Evolutionary conservation across 768 basidiomycete genomes (phyloP), one percentile per base, ranked within the genome.

Genomic region (Filobasidium wieringae): DNA sequence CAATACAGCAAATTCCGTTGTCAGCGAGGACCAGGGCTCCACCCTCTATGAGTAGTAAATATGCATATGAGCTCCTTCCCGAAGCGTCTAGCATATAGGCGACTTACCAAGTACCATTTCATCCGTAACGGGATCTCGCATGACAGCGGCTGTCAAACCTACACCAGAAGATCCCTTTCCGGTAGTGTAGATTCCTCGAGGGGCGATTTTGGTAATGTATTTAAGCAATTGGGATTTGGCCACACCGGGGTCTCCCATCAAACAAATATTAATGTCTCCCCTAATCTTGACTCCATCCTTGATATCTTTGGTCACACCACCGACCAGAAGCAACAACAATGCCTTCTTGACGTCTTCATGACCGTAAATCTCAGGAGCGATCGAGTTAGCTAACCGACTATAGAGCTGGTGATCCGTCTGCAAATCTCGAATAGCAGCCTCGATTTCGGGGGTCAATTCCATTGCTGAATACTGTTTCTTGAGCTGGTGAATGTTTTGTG

Each of bases 161-260:
- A 99, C 95, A 19, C 95, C 95, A 0, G 93, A 97, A 4, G 93
- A 96, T 64, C 95, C 95, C 72, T 92, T 89, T 60, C 95, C 95
- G 5, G 95, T 99, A 11, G 95, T 99, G 71, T 99, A 97, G 24
- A 99, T 85, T 22, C 95, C 95, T 65, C 95, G 81, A 26, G 95
- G 95, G 1, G 95, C 95, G 64, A 99, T 86, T 73, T 99, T 99
- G 22, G 93, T 89, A 65, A 99, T 99, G 66, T 96, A 97, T 76
- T 99, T 99, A 40, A 64, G 55, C 45, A 60, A 51, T 71, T 99
- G 95, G 39, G 86, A 88, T 77, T 99, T 99, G 79, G 84, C 85
- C 22, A 87, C 88, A 79, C 95, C 95, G 12, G 95, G 95, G 72
- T 99, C 95, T 65, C 95, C 95, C 95, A 99, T 99, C 40, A 99